A percentile compares a stretch with the other conserved stretches of the same genome.
These are phyloP conservation scores for Centella asiatica DNA, from an alignment of 129 eudicot genomes.

Conservation along the genomic window DNA sequence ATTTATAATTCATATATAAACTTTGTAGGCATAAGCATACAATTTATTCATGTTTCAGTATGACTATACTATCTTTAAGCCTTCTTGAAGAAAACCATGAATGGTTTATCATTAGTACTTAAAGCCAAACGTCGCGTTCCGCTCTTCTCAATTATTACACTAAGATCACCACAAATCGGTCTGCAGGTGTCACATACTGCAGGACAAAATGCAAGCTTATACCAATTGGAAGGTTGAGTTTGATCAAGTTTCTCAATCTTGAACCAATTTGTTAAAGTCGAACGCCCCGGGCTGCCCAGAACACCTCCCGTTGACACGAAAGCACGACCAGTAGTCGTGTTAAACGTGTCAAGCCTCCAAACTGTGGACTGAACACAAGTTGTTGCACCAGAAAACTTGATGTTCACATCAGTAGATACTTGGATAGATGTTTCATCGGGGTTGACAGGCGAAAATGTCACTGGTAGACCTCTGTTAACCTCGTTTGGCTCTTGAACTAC, in stretches of 20 bases:
- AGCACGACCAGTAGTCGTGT: background rate
- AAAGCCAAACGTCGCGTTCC: slow-evolving; percentile 1
- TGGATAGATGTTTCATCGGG: background rate
- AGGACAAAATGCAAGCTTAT: slow-evolving; percentile 3
- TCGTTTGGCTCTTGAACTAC: slow-evolving; percentile 8
- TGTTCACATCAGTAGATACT: background rate
- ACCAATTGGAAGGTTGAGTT: background rate
- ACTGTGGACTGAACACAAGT: background rate
- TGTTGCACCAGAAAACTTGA: background rate
- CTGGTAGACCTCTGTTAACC: background rate
- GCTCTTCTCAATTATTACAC: slow-evolving; percentile 5
- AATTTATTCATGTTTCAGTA: too few relatives aligned
- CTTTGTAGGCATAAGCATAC: too few relatives aligned
- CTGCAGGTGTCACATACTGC: background rate
- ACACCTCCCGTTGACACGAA: background rate
- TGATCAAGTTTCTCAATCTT: background rate
- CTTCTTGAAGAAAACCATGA: slow-evolving; percentile 6
- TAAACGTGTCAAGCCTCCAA: background rate
- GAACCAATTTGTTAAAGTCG: background rate
- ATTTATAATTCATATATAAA: too few relatives aligned
- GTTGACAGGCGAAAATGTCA: background rate
- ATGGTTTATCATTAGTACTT: background rate
- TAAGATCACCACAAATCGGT: slow-evolving; percentile 1
- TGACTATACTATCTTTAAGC: slow-evolving; percentile 1
- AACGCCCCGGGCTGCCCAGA: background rate